Conservation (phyloP, 2,329 filamentous ascomycete species). For the Lachnellula arida region DNA sequence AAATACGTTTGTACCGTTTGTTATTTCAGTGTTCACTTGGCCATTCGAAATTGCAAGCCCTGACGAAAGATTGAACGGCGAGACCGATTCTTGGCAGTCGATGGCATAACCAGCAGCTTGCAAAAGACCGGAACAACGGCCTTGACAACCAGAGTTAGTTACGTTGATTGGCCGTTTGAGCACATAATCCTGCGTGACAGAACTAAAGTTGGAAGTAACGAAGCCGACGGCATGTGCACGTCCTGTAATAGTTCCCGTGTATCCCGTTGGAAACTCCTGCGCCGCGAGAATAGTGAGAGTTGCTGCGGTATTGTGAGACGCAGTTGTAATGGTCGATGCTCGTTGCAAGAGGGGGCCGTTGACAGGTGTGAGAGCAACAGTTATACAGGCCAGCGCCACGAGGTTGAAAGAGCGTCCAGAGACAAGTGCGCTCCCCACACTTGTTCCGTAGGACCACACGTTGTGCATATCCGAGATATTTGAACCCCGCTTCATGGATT, state of each 20-base stretch:
- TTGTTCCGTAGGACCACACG: conserved; percentile 8
- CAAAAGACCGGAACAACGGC: not conserved
- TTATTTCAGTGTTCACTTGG: not conserved
- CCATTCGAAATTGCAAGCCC: not conserved
- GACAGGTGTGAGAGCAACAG: conserved; percentile 9
- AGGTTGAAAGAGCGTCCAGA: conserved; percentile 12
- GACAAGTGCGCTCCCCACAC: conserved; percentile 10
- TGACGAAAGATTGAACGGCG: not conserved
- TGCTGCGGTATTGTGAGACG: not conserved
- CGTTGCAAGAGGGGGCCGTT: conserved; percentile 17
- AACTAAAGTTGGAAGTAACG: conserved; percentile 1
- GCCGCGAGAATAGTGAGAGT: conserved; percentile 7
- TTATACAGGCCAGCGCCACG: conserved; percentile 8
- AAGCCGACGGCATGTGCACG: conserved; percentile 4
- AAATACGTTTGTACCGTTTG: not conserved
- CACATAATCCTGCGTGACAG: conserved; percentile 2
- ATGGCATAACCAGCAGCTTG: not conserved
- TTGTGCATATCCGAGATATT: conserved; percentile 6
- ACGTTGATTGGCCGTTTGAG: not conserved
- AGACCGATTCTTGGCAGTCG: not conserved
- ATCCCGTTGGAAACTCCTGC: conserved; percentile 11
- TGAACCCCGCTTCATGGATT: conserved; percentile 7
- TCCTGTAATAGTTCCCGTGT: conserved; percentile 7
- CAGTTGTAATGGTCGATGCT: conserved; percentile 10
- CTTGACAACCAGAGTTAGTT: not conserved